Evolutionary conservation across 106 monocot genomes (phyloP), one percentile per base, ranked within the genome.

Genomic region (Allium cepa): DNA sequence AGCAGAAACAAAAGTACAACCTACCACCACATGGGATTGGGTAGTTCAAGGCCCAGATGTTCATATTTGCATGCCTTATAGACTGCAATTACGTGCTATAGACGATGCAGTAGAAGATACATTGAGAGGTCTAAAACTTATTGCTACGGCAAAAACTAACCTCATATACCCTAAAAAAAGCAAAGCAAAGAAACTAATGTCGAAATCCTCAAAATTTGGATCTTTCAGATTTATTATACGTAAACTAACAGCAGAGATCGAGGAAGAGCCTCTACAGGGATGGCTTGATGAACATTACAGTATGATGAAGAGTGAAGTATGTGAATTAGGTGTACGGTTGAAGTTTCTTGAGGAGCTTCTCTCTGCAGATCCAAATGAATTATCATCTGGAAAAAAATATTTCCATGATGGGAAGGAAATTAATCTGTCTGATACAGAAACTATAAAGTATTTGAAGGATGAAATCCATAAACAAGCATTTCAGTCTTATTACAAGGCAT

Each of bases 281-380:
- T 99, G 99, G 99, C 87, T 99, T 78, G 99, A 99, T 83, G 90
- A 99, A 78, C 99, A 99, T 76, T 85, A 90, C 53, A 79, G 71
- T 58, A 68, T 99, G 56, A 84, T 99, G 90, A 99, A 87, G 75
- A 81, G 69, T 67, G 85, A 81, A 75, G 70, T 93, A 78, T 82
- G 82, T 78, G 93, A 93, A 67, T 73, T 69, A 69, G 51, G 66
- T 62, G 75, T 79, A 69, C 76, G 93, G 67, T 63, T 83, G 67
- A 85, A 88, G 57, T 78, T 90, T 77, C 79, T 99, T 51, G 93
- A 99, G 70, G 82, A 88, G 18, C 10, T 73, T 68, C 26, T 78
- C 13, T 83, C 75, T 45, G 53, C 60, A 28, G 82, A 83, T 68
- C 59, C 62, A 26, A 78, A 62, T 75, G 77, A 69, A 47, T 36